Percentiles rank a stretch among this genome's conserved stretches.
phyloP scores from a whole-genome alignment of 169 alveolate species.

The Cyclospora cayetanensis region DNA sequence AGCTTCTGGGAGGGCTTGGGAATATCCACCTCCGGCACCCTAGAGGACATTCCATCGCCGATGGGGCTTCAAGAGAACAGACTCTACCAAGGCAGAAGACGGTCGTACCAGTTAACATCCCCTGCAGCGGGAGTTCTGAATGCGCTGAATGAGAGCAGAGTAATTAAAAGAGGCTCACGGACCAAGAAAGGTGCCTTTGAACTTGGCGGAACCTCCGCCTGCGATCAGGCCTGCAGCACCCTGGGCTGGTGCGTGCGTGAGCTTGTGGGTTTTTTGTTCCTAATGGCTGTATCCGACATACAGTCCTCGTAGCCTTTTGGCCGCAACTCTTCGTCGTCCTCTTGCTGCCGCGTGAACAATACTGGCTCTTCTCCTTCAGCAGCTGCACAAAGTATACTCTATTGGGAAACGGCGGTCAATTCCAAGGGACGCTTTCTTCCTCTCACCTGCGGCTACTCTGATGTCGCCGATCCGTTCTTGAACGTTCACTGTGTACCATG shows the following conservation, averaged over 20 bases:
- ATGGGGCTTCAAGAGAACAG: too few species aligned
- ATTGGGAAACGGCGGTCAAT: background rate
- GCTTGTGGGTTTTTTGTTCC: background rate
- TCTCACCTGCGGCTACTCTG: conserved; percentile 37
- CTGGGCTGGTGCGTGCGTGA: background rate
- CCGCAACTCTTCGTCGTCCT: background rate
- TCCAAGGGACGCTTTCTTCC: background rate
- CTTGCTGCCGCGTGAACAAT: background rate
- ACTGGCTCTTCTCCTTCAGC: conserved; percentile 18
- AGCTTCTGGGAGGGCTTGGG: background rate
- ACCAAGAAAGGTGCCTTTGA: conserved; percentile 6
- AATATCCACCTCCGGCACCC: background rate
- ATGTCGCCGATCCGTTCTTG: conserved; percentile 60
- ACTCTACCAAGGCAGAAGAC: too few species aligned
- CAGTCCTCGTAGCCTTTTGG: conserved; percentile 22
- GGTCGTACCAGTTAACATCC: background rate
- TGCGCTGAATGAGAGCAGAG: background rate
- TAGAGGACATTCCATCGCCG: too few species aligned
- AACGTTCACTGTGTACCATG: conserved; percentile 34
- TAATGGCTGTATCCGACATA: background rate
- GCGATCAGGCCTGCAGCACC: conserved; percentile 68
- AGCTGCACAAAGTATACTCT: background rate
- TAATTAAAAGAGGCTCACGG: background rate
- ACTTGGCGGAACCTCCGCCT: conserved; percentile 59
- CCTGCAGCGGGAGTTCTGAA: background rate